Evolutionary conservation across 163 green algal genomes (phyloP).

Genomic region (Prototheca wickerhamii): DNA sequence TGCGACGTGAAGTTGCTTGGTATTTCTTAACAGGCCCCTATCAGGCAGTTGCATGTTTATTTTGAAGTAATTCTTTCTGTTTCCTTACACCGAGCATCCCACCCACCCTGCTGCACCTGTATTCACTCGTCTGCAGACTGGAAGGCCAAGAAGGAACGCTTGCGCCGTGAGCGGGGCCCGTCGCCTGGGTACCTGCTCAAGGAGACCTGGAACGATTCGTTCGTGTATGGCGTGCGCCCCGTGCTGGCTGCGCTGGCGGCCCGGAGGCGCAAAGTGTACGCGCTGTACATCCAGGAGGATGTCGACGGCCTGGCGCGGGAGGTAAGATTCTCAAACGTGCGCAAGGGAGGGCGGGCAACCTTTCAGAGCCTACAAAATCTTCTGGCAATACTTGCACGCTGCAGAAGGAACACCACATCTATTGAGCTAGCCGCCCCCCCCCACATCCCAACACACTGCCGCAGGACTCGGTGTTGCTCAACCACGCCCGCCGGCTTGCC

Average conservation of each 20-base stretch:
- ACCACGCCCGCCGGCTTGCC: constrained; percentile 26
- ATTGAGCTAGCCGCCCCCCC: background rate
- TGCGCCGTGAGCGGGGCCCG: background rate
- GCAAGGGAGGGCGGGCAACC: too few species aligned
- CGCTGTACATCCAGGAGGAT: constrained; percentile 53
- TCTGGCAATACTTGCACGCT: too few species aligned
- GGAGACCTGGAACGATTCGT: constrained; percentile 11
- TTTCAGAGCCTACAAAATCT: too few species aligned
- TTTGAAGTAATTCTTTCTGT: too few species aligned
- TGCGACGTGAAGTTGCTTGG: too few species aligned
- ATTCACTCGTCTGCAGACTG: too few species aligned
- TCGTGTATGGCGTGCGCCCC: constrained; percentile 73
- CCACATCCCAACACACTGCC: background rate
- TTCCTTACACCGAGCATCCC: too few species aligned
- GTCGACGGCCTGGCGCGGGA: constrained; percentile 20
- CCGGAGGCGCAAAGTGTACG: constrained; percentile 32
- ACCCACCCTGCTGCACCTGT: too few species aligned
- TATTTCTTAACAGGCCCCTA: too few species aligned
- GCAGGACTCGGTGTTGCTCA: background rate
- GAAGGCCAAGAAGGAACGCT: background rate
- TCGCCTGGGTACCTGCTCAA: background rate
- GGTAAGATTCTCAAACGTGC: background rate
- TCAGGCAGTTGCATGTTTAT: too few species aligned
- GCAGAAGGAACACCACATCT: too few species aligned
- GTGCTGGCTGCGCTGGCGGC: constrained; percentile 61